Evolutionary conservation across 495 filamentous ascomycete species (phyloP).

Genomic region (Rhizodiscina lignyota): DNA sequence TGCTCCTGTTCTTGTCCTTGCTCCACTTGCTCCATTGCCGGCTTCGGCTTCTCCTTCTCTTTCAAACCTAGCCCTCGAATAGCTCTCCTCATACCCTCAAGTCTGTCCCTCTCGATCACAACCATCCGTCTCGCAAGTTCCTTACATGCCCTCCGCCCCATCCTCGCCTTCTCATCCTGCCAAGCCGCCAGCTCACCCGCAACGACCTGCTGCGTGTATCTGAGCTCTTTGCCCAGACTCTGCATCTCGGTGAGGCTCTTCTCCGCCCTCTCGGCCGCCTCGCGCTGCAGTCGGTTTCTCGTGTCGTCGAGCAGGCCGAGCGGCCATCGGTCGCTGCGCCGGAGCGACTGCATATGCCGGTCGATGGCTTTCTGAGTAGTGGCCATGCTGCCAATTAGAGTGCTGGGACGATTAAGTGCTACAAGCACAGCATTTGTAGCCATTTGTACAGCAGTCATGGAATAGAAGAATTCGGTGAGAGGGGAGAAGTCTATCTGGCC

Average conservation of each 20-base stretch:
- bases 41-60: conserved; percentile 1
- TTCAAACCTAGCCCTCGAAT: conserved; percentile 29
- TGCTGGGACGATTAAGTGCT: conserved; percentile 66
- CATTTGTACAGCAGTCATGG: conserved; percentile 55
- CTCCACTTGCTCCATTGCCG: background rate
- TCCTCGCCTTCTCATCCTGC: conserved; percentile 70
- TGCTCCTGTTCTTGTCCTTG: no score
- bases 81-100: conserved; percentile 69
- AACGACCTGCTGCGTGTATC: conserved; percentile 86
- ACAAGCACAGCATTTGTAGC: conserved; percentile 65
- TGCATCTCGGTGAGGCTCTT: conserved; percentile 46
- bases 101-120: conserved; percentile 56
- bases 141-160: conserved; percentile 56
- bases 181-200: conserved; percentile 84
- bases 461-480: conserved; percentile 51
- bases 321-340: conserved; percentile 60
- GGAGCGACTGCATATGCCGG: conserved; percentile 55
- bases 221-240: conserved; percentile 54
- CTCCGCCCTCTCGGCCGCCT: conserved; percentile 57
- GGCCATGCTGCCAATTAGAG: conserved; percentile 55
- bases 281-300: conserved; percentile 59
- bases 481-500: conserved; percentile 59
- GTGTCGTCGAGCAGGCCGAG: conserved; percentile 80
- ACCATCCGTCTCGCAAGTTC: conserved; percentile 65
- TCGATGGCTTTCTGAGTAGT: conserved; percentile 47